These are phyloP conservation scores for Sanghuangporus baumii DNA, from an alignment of 1,284 basidiomycete species.

Conservation along the genomic window DNA sequence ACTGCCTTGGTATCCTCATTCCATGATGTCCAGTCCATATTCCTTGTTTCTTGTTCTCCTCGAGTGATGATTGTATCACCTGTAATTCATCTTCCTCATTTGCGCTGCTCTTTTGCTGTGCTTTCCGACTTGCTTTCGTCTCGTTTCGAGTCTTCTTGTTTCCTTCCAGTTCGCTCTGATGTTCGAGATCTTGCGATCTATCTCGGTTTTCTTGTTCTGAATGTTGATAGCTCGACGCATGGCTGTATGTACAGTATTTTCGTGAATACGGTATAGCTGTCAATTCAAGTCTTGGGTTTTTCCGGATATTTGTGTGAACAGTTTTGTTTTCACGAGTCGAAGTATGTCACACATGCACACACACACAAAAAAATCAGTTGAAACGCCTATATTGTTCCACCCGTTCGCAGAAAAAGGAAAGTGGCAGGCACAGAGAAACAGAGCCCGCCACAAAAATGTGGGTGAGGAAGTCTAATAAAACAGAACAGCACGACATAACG, in stretches of 20 bases:
- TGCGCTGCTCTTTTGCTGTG: not conserved
- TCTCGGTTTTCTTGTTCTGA: no score
- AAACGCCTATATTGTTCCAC: constrained; percentile 17
- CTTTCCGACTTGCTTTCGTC: not conserved
- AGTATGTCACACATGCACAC: constrained; percentile 4
- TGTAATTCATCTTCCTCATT: not conserved
- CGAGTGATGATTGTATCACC: no score
- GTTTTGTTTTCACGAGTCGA: no score
- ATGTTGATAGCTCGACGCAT: no score
- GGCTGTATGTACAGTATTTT: no score
- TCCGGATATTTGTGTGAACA: no score
- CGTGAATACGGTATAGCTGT: no score
- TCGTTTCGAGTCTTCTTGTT: not conserved
- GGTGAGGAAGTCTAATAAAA: not conserved
- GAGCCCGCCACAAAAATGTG: not conserved
- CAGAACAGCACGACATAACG: constrained; percentile 3
- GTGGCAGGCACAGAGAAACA: not conserved
- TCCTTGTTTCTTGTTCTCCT: not conserved
- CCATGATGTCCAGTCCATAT: not conserved
- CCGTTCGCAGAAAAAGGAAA: constrained; percentile 3
- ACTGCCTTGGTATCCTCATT: not conserved
- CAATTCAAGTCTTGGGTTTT: no score
- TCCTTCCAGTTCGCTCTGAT: not conserved
- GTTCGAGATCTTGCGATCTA: not conserved
- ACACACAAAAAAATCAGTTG: constrained; percentile 23